Conservation (phyloP, 2,329 filamentous ascomycete species). For the Diplodia seriata region DNA sequence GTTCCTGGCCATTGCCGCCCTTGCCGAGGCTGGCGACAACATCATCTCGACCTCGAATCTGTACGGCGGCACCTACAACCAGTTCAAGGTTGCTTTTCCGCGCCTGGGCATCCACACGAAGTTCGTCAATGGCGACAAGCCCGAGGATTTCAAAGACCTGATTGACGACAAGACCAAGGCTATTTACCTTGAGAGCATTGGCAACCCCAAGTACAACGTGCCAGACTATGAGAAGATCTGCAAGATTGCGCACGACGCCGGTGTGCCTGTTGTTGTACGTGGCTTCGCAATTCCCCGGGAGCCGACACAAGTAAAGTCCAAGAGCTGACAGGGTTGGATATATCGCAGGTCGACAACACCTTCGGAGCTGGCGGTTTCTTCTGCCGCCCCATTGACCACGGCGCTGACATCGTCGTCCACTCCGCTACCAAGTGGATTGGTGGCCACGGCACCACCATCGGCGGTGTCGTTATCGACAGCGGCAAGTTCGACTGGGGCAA, state of each 20-base stretch:
- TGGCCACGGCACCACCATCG: slow-evolving; percentile 91
- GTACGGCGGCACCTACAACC: slow-evolving; percentile 96
- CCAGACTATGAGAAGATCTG: slow-evolving; percentile 89
- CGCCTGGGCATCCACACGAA: slow-evolving; percentile 88
- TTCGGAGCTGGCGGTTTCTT: slow-evolving; percentile 94
- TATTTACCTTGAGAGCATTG: slow-evolving; percentile 89
- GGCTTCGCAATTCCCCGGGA: background rate
- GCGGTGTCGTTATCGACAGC: slow-evolving; percentile 82
- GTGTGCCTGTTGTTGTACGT: slow-evolving; percentile 62
- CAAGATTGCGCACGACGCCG: slow-evolving; percentile 74
- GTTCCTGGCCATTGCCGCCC: slow-evolving; percentile 84
- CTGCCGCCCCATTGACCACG: slow-evolving; percentile 83
- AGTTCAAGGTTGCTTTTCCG: slow-evolving; percentile 89
- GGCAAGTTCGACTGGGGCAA: slow-evolving; percentile 95
- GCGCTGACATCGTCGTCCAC: slow-evolving; percentile 92
- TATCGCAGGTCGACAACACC: slow-evolving; percentile 80
- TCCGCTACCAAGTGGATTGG: slow-evolving; percentile 98
- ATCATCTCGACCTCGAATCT: slow-evolving; percentile 90
- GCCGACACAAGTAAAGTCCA: background rate
- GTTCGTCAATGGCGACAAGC: slow-evolving; percentile 81
- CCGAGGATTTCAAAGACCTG: slow-evolving; percentile 77
- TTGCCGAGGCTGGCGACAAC: slow-evolving; percentile 90
- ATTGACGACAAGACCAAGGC: slow-evolving; percentile 96
- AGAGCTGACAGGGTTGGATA: slow-evolving; percentile 4
- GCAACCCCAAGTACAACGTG: slow-evolving; percentile 92